phyloP scores from a whole-genome alignment of 805 yeast species.

The Myxozyma geophila region DNA sequence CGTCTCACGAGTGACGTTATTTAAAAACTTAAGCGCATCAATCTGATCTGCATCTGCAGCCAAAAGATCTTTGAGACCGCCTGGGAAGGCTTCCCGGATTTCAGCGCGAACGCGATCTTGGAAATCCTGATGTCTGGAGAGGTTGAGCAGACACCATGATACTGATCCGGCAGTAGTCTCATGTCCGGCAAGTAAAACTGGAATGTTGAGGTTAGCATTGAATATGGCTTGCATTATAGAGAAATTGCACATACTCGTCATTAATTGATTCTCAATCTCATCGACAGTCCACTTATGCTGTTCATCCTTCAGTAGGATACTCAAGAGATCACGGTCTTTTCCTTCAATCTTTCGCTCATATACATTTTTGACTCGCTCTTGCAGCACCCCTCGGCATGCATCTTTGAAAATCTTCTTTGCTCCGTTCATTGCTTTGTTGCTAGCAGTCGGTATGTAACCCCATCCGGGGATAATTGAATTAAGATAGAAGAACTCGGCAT shows the following conservation, averaged over 20 bases:
- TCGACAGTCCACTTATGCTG: slow-evolving; percentile 27
- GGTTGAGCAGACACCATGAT: slow-evolving; percentile 18
- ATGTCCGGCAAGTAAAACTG: slow-evolving; percentile 34
- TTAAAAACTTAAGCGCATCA: slow-evolving; percentile 22
- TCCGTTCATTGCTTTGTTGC: slow-evolving; percentile 17
- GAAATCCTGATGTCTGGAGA: slow-evolving; percentile 21
- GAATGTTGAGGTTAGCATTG: neutral
- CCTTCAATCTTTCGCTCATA: slow-evolving; percentile 20
- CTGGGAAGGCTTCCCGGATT: slow-evolving; percentile 27
- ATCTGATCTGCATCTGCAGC: slow-evolving; percentile 12
- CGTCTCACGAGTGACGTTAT: slow-evolving; percentile 27
- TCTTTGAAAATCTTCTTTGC: slow-evolving; percentile 21
- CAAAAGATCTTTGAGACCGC: slow-evolving; percentile 15
- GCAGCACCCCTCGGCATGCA: slow-evolving; percentile 14
- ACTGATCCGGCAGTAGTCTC: slow-evolving; percentile 32
- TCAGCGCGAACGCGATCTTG: slow-evolving; percentile 29
- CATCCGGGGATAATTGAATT: slow-evolving; percentile 30
- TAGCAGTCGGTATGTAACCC: slow-evolving; percentile 18
- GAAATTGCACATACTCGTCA: slow-evolving; percentile 20
- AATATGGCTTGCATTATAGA: neutral
- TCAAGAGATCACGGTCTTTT: slow-evolving; percentile 29
- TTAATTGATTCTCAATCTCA: slow-evolving; percentile 30
- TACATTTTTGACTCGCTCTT: slow-evolving; percentile 11
- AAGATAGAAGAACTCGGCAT: slow-evolving; percentile 13
- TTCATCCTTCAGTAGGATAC: slow-evolving; percentile 23